Evolutionary conservation across 2,329 filamentous ascomycete species (phyloP), one percentile per base, ranked within the genome.

Genomic region (Apiospora kogelbergensis): DNA sequence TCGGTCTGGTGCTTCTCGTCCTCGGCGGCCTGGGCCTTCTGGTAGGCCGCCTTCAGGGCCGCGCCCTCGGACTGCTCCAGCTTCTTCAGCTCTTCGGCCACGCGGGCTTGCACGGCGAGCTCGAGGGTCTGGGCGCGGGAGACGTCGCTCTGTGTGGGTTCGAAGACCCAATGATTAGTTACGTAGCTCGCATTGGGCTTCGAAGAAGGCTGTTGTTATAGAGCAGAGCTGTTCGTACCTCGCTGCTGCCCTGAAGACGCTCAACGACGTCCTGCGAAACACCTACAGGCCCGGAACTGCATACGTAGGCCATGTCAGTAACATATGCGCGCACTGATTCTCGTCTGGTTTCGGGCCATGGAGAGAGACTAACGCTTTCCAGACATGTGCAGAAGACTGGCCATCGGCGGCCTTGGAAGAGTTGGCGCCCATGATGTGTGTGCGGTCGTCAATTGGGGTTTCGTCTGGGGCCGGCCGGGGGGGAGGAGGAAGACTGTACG

Each of bases 81-180:
- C 75, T 90, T 91, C 81, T 91, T 90, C 73, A 98, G 93, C 83
- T 98, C 95, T 76, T 90, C 86, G 76, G 91, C 89, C 71, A 98
- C 93, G 81, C 95, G 95, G 78, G 89, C 84, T 84, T 98, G 95
- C 80, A 97, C 91, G 76, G 95, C 91, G 72, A 96, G 89, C 83
- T 98, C 95, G 80, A 94, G 84, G 77, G 91, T 86, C 82, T 93
- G 93, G 76, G 91, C 88, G 79, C 95, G 94, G 73, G 94, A 95
- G 70, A 91, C 90, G 84, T 98, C 95, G 82, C 92, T 95, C 95
- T 98, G 79, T 70, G 40, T 66, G 26, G 63, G 15, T 60, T 24
- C 41, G 11, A 53, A 33, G 22, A 46, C 30, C n/a, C 17, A 11
- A 24, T 45, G 24, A 26, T 67, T 53, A 30, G 67, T 66, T 70